Percentiles rank a stretch among this genome's conserved stretches.
phyloP scores from a whole-genome alignment of 768 basidiomycete species.

The Psilocybe tampanensis region DNA sequence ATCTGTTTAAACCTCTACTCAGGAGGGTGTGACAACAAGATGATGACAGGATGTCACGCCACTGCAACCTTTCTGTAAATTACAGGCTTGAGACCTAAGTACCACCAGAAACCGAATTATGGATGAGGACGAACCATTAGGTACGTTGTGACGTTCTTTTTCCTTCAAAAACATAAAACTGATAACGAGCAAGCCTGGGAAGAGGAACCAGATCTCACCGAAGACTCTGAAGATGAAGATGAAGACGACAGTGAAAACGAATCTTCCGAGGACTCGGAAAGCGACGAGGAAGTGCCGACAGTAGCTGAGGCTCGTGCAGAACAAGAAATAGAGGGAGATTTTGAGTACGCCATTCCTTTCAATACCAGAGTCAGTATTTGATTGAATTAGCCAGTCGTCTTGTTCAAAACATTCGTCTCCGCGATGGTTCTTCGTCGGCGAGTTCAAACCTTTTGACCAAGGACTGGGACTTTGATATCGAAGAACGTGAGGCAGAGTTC shows the following conservation, averaged over 20 bases:
- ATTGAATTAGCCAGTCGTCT: conserved; percentile 52
- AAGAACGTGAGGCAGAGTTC: conserved; percentile 70
- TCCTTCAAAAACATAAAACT: neutral
- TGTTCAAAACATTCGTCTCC: conserved; percentile 62
- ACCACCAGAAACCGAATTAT: neutral
- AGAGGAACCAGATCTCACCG: conserved; percentile 9
- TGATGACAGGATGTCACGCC: too few relatives aligned
- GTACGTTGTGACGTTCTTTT: neutral
- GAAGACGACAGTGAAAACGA: conserved; percentile 13
- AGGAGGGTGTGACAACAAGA: too few relatives aligned
- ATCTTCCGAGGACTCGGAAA: conserved; percentile 17
- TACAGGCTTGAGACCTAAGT: too few relatives aligned
- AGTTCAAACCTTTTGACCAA: conserved; percentile 51
- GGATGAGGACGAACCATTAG: neutral
- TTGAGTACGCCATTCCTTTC: conserved; percentile 41
- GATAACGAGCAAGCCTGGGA: neutral
- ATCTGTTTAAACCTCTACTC: too few relatives aligned
- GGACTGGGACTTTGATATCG: conserved; percentile 76
- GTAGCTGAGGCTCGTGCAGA: conserved; percentile 33
- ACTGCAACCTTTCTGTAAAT: too few relatives aligned
- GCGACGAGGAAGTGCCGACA: conserved; percentile 21
- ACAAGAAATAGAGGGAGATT: conserved; percentile 59
- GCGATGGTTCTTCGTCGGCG: conserved; percentile 42
- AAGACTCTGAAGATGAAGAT: conserved; percentile 16
- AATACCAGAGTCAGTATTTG: neutral